A percentile compares a stretch with the other conserved stretches of the same genome.
Evolutionary conservation across 306 rosid species (phyloP).

Genomic region (barrel medic (Medicago truncatula)): MtrunA17r5.0-ANR NC_053048.1:4303001-4303500

Average conservation of each 20-base stretch:
- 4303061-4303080: not conserved
- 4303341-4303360: conserved; percentile 4
- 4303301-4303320: not conserved
- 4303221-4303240: not conserved
- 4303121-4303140: conserved; percentile 56
- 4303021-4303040: conserved; percentile 55
- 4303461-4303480: not conserved
- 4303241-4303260: not conserved
- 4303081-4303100: not conserved
- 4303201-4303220: not conserved
- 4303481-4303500: not conserved
- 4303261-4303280: not conserved
- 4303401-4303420: not conserved
- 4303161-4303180: not conserved
- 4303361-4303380: not conserved
- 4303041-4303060: conserved; percentile 26
- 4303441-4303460: not conserved
- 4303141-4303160: conserved; percentile 9
- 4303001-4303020: conserved; percentile 44
- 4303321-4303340: not conserved
- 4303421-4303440: conserved; percentile 1
- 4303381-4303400: not conserved
- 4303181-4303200: not conserved
- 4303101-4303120: not conserved
- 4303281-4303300: not conserved